phyloP scores from a whole-genome alignment of 371 early-diverging fungal genomes.

The Parasitella parasitica region DNA sequence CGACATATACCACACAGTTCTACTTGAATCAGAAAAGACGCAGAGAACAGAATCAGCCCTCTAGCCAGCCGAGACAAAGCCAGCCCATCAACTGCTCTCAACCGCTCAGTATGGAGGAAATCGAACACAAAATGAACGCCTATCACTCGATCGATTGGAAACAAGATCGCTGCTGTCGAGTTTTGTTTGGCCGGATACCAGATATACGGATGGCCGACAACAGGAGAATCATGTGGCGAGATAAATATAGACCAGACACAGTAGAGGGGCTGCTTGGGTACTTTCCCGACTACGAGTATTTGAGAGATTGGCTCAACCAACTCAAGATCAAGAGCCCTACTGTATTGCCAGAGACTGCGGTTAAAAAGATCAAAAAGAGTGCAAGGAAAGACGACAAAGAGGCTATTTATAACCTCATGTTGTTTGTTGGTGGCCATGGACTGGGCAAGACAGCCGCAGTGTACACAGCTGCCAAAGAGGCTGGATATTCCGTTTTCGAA shows the following conservation, averaged over 20 bases:
- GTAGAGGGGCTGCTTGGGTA: slow-evolving; percentile 19
- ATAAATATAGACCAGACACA: slow-evolving; percentile 30
- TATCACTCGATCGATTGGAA: neutral
- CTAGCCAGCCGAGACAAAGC: too few species aligned
- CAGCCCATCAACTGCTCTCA: neutral
- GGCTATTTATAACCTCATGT: slow-evolving; percentile 29
- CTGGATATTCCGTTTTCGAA: slow-evolving; percentile 74
- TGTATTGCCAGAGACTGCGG: neutral
- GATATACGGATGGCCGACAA: neutral
- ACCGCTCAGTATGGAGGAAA: neutral
- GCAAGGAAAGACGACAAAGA: neutral
- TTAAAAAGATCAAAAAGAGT: slow-evolving; percentile 1
- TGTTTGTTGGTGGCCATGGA: slow-evolving; percentile 69
- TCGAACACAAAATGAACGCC: neutral
- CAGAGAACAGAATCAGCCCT: neutral
- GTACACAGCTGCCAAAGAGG: slow-evolving; percentile 68
- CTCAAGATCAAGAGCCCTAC: slow-evolving; percentile 17
- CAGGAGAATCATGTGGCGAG: slow-evolving; percentile 22
- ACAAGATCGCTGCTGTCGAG: neutral
- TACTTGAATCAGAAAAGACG: neutral
- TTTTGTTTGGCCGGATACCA: neutral
- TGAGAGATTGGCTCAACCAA: slow-evolving; percentile 25
- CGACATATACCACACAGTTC: neutral
- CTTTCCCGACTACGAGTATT: slow-evolving; percentile 2
- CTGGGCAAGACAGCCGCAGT: slow-evolving; percentile 77